Base-by-base conservation (phyloP, 345 rosid species). In the Eutrema japonicum region DNA sequence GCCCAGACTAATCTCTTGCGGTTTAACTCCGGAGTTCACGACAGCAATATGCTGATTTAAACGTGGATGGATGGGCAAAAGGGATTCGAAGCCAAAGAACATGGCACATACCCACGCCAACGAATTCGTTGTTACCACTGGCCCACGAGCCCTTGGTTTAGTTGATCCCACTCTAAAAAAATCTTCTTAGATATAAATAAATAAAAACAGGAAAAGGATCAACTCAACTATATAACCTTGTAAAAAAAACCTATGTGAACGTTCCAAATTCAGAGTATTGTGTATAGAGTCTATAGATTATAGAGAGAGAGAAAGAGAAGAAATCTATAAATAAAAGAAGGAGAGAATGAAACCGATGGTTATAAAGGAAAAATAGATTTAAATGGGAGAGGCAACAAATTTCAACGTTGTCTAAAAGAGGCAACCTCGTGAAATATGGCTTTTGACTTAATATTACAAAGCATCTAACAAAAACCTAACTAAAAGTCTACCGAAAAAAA, bases 351-450 rank as follows among this genome's bases (percentile, higher is more conserved):
- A 26, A 71, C 76, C 76, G 78, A 82, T 59, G 83, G 85, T 56
- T 83, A 80, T 63, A 72, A 81, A 83, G 73, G 64, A 79, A 78
- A 70, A 56, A 80, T 79, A 52, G 77, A 75, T 71, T 36, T 9
- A 76, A 62, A 69, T 45, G 66, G 64, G 65, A 45, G 51, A 85
- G 75, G 76, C 64, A 69, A 55, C 55, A 67, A 42, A 76, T 79
- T 82, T 75, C 85, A 78, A 78, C 66, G 80, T 78, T 82, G 67
- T 51, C 83, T 72, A 73, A 66, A 37, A 71, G 61, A 79, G 80
- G 87, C 73, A 83, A 77, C 56, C 80, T 79, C 81, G 76, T 77
- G 76, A 83, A 73, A 79, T 79, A 65, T 76, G 78, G 65, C 67
- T 66, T 82, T 73, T 79, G 86, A 78, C 86, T 75, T 79, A 8